Percentiles rank a stretch among this genome's conserved stretches.
Evolutionary conservation across 768 basidiomycete species (phyloP).

Genomic region (Tylopilus subfusipes): DNA sequence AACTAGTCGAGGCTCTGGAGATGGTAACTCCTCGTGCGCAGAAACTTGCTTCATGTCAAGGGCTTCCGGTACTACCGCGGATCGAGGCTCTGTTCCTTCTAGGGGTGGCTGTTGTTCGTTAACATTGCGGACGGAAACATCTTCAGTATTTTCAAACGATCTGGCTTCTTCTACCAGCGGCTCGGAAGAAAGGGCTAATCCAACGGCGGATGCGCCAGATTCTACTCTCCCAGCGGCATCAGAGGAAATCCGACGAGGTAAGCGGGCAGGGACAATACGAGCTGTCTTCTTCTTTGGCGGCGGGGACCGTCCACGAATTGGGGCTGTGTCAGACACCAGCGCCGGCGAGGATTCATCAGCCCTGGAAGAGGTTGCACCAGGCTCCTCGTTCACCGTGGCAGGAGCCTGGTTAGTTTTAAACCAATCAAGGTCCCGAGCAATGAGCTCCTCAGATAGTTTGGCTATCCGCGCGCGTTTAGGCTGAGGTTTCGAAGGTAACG

Average conservation of each 20-base stretch:
- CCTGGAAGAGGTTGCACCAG: neutral
- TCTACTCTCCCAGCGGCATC: neutral
- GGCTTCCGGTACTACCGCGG: neutral
- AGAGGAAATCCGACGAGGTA: constrained; percentile 18
- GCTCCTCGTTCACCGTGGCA: neutral
- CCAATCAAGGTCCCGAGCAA: constrained; percentile 31
- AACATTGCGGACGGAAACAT: neutral
- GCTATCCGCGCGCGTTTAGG: constrained; percentile 25
- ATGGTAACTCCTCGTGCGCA: neutral
- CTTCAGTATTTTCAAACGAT: neutral
- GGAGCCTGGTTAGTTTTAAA: constrained; percentile 19
- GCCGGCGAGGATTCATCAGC: neutral
- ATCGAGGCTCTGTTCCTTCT: neutral
- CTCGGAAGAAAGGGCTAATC: neutral
- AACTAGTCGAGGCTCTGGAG: neutral
- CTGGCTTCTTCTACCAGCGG: neutral
- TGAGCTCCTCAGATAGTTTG: constrained; percentile 22
- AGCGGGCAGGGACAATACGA: constrained; percentile 23
- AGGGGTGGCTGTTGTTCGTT: neutral
- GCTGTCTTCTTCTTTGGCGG: constrained; percentile 20
- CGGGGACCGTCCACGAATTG: neutral
- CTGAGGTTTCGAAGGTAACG: constrained; percentile 18
- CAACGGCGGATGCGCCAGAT: neutral
- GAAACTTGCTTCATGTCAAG: neutral
- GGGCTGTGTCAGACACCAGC: neutral